phyloP scores from a whole-genome alignment of 257 asterid species.

The Penstemon eatonii region DNA sequence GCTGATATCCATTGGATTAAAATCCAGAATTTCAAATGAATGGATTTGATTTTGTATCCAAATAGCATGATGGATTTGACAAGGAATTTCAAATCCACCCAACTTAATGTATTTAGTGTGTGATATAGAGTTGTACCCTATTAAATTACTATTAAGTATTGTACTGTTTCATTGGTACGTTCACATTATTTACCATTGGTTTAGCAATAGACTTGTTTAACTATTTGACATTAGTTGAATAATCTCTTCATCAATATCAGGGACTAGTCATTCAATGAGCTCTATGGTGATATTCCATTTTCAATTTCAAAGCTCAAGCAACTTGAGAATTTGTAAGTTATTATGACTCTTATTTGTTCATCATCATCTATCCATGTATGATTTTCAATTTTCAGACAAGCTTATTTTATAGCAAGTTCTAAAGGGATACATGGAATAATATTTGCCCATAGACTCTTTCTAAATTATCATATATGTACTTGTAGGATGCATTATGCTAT shows the following conservation, averaged over 20 bases:
- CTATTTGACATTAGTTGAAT: no score
- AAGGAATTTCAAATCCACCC: no score
- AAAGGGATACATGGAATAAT: no score
- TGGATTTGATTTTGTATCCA: no score
- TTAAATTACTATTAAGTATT: background rate
- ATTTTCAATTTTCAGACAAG: no score
- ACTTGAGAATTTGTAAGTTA: constrained; percentile 70
- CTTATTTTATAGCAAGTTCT: no score
- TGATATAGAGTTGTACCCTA: background rate
- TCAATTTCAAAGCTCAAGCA: constrained; percentile 92
- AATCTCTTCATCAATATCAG: constrained; percentile 31
- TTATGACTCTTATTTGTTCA: background rate
- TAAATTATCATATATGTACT: no score
- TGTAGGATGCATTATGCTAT: background rate
- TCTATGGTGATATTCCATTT: constrained; percentile 90
- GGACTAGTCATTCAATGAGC: constrained; percentile 88
- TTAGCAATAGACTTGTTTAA: background rate
- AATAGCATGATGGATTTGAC: no score
- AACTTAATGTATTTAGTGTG: background rate
- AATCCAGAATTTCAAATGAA: no score
- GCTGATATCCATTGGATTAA: no score
- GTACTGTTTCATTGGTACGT: no score
- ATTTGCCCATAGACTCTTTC: no score
- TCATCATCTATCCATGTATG: background rate
- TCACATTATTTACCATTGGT: background rate